Conservation (phyloP, 345 rosid genomes). For the Populus ilicifolia region DNA sequence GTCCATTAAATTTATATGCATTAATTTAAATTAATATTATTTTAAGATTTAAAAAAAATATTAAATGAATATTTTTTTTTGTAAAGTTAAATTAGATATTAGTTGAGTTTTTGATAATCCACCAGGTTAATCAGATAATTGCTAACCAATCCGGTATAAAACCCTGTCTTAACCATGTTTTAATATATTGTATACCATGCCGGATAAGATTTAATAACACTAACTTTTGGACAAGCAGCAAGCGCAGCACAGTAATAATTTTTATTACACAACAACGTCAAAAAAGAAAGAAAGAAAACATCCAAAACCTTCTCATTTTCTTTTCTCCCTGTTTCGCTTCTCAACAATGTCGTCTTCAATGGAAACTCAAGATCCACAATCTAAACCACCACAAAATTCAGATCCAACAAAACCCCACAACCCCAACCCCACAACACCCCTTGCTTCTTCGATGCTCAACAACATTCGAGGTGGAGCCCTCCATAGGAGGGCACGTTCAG, state of each 20-base stretch:
- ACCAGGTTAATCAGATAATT: too few species aligned
- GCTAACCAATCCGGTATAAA: too few species aligned
- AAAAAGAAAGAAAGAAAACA: too few species aligned
- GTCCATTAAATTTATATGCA: too few species aligned
- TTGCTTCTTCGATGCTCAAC: background rate
- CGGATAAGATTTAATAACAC: too few species aligned
- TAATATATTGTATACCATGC: too few species aligned
- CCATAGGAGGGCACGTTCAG: slow-evolving; percentile 83
- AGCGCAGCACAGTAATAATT: background rate
- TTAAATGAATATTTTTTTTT: too few species aligned
- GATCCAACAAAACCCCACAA: background rate
- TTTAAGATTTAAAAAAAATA: too few species aligned
- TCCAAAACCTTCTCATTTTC: background rate
- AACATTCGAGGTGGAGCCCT: slow-evolving; percentile 26
- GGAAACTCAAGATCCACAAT: background rate
- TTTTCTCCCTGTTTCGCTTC: background rate
- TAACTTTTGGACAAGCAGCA: background rate
- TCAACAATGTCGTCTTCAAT: background rate
- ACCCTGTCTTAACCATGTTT: too few species aligned
- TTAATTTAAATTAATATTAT: too few species aligned
- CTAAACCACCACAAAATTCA: background rate
- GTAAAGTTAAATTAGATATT: too few species aligned
- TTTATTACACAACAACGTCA: background rate
- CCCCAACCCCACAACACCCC: background rate
- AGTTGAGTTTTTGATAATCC: too few species aligned